Conservation (phyloP, 1,284 basidiomycete genomes). For the Apiotrichum domesticum region DNA sequence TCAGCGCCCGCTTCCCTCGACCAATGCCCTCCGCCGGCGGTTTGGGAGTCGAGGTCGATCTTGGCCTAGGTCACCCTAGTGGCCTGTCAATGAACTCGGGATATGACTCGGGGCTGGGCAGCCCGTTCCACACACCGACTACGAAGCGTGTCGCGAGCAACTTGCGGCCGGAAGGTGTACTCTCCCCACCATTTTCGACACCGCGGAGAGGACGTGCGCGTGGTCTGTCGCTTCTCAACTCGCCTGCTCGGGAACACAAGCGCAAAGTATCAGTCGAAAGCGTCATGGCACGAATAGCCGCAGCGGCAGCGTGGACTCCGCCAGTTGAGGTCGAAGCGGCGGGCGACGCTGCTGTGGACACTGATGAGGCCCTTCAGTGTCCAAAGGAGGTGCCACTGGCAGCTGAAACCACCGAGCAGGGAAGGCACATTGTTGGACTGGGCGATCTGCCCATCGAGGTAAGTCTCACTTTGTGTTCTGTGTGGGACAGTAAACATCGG, state of each 20-base stretch:
- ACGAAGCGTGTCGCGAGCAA: background rate
- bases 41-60: background rate
- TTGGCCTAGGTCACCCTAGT: background rate
- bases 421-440: slow-evolving; percentile 6
- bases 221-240: background rate
- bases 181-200: background rate
- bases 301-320: no score
- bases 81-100: background rate
- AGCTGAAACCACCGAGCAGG: background rate
- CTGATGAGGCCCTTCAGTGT: no score
- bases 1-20: no score
- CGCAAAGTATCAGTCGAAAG: background rate
- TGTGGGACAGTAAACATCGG: no score
- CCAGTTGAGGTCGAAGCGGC: no score
- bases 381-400: no score
- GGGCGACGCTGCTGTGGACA: background rate
- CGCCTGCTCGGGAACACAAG: background rate
- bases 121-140: slow-evolving; percentile 10
- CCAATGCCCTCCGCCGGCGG: no score
- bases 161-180: background rate
- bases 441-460: slow-evolving; percentile 26
- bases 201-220: background rate
- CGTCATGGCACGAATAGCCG: background rate
- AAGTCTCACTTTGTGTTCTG: background rate
- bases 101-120: slow-evolving; percentile 1